Evolutionary conservation across 345 rosid species (phyloP).

Genomic region (Citrus medica): DNA sequence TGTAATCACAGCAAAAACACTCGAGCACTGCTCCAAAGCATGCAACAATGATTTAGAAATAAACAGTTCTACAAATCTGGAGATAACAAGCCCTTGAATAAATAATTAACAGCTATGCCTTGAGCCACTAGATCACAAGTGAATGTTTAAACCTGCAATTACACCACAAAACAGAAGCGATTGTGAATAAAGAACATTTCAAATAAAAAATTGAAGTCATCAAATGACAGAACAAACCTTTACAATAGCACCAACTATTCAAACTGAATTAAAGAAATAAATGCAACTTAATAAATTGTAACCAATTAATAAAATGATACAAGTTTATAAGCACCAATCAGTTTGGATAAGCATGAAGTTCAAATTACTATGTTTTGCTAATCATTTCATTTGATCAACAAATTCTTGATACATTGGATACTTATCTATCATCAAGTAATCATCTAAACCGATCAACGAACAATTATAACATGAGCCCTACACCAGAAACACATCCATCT

Average conservation of each 20-base stretch:
- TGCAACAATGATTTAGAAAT: slow-evolving; percentile 19
- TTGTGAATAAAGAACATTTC: slow-evolving; percentile 9
- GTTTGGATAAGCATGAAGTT: background rate
- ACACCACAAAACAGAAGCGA: slow-evolving; percentile 21
- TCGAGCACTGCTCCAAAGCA: slow-evolving; percentile 36
- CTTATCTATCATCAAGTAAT: background rate
- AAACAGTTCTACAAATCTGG: slow-evolving; percentile 24
- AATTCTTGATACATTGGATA: background rate
- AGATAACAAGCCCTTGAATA: slow-evolving; percentile 30
- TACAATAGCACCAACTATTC: background rate
- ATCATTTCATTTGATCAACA: background rate
- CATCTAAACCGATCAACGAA: background rate
- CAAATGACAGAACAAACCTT: background rate
- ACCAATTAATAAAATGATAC: background rate
- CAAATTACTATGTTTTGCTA: background rate
- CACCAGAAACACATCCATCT: background rate
- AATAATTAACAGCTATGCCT: slow-evolving; percentile 23
- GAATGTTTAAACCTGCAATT: slow-evolving; percentile 50
- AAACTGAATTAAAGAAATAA: background rate
- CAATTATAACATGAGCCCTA: background rate
- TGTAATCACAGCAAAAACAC: slow-evolving; percentile 26
- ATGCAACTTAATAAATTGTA: background rate
- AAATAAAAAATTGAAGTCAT: background rate
- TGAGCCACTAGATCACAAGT: slow-evolving; percentile 22
- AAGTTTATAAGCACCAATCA: background rate